phyloP scores from a whole-genome alignment of 495 filamentous ascomycete genomes.

The Penicillium alfredii region DNA sequence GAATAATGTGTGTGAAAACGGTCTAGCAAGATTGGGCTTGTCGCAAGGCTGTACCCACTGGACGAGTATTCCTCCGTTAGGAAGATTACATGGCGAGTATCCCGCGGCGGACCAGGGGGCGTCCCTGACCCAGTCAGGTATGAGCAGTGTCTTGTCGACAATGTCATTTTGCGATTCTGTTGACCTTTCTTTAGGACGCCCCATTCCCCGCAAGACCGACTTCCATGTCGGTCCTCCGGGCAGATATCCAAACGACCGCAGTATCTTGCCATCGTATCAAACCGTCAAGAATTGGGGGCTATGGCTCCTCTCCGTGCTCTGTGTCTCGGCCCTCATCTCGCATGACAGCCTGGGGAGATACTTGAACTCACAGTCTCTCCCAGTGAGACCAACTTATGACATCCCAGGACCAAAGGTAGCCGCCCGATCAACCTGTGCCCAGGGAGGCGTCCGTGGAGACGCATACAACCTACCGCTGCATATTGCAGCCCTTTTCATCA shows the following conservation, averaged over 20 bases:
- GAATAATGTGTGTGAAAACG: slow-evolving; percentile 8
- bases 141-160: not conserved
- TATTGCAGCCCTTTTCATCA: slow-evolving; percentile 62
- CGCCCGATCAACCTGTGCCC: slow-evolving; percentile 22
- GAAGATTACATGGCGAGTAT: slow-evolving; percentile 8
- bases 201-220: slow-evolving; percentile 11
- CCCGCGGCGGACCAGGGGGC: slow-evolving; percentile 7
- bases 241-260: slow-evolving; percentile 1
- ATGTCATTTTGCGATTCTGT: not conserved
- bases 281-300: slow-evolving; percentile 18
- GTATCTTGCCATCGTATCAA: slow-evolving; percentile 10
- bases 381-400: slow-evolving; percentile 2
- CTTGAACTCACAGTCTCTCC: slow-evolving; percentile 1
- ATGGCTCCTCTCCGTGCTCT: slow-evolving; percentile 27
- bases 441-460: slow-evolving; percentile 19
- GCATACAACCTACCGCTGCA: slow-evolving; percentile 56
- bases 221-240: not conserved
- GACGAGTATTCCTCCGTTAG: slow-evolving; percentile 1
- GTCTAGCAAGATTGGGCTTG: not conserved
- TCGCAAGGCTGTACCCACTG: slow-evolving; percentile 7
- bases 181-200: slow-evolving; percentile 16
- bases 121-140: slow-evolving; percentile 35
- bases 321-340: slow-evolving; percentile 21
- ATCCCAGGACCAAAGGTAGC: not conserved
- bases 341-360: slow-evolving; percentile 10